A percentile compares a stretch with the other conserved stretches of the same genome.
Evolutionary conservation across 306 rosid species (phyloP).

Genomic region (Quercus variabilis): DNA sequence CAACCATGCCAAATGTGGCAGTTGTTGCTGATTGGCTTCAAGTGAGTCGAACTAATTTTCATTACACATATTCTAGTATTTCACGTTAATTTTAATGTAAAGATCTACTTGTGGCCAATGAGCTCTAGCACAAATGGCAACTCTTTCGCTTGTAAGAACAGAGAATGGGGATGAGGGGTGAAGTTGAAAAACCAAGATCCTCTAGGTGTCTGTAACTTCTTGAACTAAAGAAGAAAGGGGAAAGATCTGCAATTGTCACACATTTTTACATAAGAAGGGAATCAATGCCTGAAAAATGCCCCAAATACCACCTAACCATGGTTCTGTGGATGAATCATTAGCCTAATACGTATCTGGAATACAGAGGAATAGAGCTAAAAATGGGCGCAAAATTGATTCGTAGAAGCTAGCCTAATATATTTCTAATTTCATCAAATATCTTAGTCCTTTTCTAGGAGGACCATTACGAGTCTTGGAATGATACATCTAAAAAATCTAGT

Average conservation of each 20-base stretch:
- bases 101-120: background rate
- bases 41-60: slow-evolving; percentile 46
- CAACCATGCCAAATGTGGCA: too few species aligned
- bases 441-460: background rate
- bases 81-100: background rate
- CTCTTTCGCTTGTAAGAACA: background rate
- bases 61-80: background rate
- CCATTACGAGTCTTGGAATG: background rate
- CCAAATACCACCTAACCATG: background rate
- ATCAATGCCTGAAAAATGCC: background rate
- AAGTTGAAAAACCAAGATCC: background rate
- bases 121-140: background rate
- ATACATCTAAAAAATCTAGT: too few species aligned
- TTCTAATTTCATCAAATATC: background rate
- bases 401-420: background rate
- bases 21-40: slow-evolving; percentile 98
- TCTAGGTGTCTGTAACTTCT: background rate
- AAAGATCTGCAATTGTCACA: background rate
- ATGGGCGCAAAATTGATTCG: background rate
- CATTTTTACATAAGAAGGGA: background rate
- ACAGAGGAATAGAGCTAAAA: background rate
- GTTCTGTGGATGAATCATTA: background rate
- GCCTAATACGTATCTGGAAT: background rate
- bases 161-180: background rate
- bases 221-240: background rate